Conservation (phyloP, 2,329 filamentous ascomycete species). For the Penicillium occitanis region DNA sequence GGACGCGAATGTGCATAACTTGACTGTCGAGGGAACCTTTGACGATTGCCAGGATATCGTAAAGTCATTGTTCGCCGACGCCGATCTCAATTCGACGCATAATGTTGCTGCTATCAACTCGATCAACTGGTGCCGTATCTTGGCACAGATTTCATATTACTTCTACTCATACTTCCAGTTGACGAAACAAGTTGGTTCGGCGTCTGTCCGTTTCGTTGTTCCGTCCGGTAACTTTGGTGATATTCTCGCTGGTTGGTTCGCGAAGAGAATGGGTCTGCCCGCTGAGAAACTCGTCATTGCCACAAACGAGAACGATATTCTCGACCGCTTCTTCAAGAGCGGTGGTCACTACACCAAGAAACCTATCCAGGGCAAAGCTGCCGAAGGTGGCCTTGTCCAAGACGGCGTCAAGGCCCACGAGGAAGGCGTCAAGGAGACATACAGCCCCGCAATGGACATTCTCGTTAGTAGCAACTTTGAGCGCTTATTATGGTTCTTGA, state of each 20-base stretch:
- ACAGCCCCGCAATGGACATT: conserved; percentile 97
- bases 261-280: conserved; percentile 83
- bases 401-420: conserved; percentile 10
- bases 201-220: conserved; percentile 74
- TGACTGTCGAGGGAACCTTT: conserved; percentile 86
- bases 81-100: conserved; percentile 75
- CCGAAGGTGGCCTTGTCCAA: conserved; percentile 38
- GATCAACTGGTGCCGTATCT: conserved; percentile 86
- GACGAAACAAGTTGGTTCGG: conserved; percentile 59
- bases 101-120: conserved; percentile 93
- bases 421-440: conserved; percentile 74
- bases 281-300: conserved; percentile 66
- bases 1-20: conserved; percentile 88
- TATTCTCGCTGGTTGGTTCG: conserved; percentile 85
- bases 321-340: conserved; percentile 91
- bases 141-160: conserved; percentile 86
- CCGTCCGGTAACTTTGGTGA: conserved; percentile 97
- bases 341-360: conserved; percentile 90
- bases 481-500: conserved; percentile 85
- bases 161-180: conserved; percentile 92
- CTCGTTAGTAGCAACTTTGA: conserved; percentile 96
- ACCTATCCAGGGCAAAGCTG: conserved; percentile 51
- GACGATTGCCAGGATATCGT: conserved; percentile 97
- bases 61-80: conserved; percentile 86
- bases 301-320: conserved; percentile 70